Percentiles rank a stretch among this genome's conserved stretches.
Evolutionary conservation across 768 basidiomycete species (phyloP).

Genomic region (Kwoniella dendrophila): DNA sequence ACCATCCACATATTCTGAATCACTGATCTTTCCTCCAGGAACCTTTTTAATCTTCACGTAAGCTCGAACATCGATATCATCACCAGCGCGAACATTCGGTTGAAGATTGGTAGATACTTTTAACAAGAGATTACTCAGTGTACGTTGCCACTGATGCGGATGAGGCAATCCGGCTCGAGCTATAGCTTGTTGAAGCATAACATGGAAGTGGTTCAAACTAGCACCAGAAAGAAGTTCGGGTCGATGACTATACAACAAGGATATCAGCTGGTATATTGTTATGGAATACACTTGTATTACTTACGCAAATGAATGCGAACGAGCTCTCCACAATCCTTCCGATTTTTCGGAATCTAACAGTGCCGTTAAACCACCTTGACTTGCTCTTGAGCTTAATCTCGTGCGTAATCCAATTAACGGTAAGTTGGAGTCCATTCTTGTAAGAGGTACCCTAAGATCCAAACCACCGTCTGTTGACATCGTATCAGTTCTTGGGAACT

Average conservation of each 20-base stretch:
- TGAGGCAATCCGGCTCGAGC: slow-evolving; percentile 79
- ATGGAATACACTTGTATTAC: slow-evolving; percentile 51
- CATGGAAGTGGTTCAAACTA: slow-evolving; percentile 84
- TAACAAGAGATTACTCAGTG: slow-evolving; percentile 75
- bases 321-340: slow-evolving; percentile 68
- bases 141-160: slow-evolving; percentile 83
- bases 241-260: slow-evolving; percentile 13
- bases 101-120: slow-evolving; percentile 77
- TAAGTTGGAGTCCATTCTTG: slow-evolving; percentile 32
- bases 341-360: slow-evolving; percentile 43
- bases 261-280: slow-evolving; percentile 15
- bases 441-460: slow-evolving; percentile 22
- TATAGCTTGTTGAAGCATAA: slow-evolving; percentile 89
- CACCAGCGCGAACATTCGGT: slow-evolving; percentile 64
- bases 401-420: slow-evolving; percentile 44
- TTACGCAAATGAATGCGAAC: slow-evolving; percentile 87
- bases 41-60: slow-evolving; percentile 99
- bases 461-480: slow-evolving; percentile 39
- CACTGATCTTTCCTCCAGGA: slow-evolving; percentile 84
- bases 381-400: slow-evolving; percentile 41
- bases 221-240: slow-evolving; percentile 73
- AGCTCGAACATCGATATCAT: slow-evolving; percentile 89
- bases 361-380: slow-evolving; percentile 48
- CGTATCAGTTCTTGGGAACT: slow-evolving; percentile 41
- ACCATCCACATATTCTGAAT: slow-evolving; percentile 96